Evolutionary conservation across 2,329 filamentous ascomycete genomes (phyloP).

Genomic region (Periconia macrospinosa): DNA sequence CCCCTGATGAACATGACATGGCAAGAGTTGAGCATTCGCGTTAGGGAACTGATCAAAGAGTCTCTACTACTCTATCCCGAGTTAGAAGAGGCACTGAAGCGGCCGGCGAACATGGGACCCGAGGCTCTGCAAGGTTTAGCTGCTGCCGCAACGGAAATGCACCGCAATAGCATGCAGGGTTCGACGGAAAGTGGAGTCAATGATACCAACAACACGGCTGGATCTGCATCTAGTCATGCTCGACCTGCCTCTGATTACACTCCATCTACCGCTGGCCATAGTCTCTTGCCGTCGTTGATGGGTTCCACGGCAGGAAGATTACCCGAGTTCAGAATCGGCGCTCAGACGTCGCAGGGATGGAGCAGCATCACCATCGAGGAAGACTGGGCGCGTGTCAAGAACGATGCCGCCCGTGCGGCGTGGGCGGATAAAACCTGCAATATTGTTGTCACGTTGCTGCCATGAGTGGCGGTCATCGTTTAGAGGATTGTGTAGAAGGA

Average conservation of each 20-base stretch:
- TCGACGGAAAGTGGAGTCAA: background rate
- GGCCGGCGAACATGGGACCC: slow-evolving; percentile 5
- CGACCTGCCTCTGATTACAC: background rate
- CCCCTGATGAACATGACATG: slow-evolving; percentile 20
- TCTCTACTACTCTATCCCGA: slow-evolving; percentile 16
- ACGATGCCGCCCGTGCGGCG: slow-evolving; percentile 27
- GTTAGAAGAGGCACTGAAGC: background rate
- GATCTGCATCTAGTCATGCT: background rate
- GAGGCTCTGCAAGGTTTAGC: slow-evolving; percentile 35
- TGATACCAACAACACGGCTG: background rate
- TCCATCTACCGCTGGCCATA: background rate
- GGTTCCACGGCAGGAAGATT: background rate
- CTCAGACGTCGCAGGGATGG: slow-evolving; percentile 27
- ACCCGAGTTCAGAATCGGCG: slow-evolving; percentile 24
- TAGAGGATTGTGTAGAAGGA: background rate
- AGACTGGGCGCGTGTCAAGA: slow-evolving; percentile 28
- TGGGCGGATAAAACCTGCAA: slow-evolving; percentile 37
- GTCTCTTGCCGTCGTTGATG: background rate
- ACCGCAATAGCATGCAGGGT: background rate
- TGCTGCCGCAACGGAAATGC: slow-evolving; percentile 32
- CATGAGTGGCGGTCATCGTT: background rate
- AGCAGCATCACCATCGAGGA: slow-evolving; percentile 20
- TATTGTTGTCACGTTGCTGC: slow-evolving; percentile 30
- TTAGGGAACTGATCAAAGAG: slow-evolving; percentile 16
- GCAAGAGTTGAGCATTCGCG: slow-evolving; percentile 17